Evolutionary conservation across 257 asterid genomes (phyloP).

Genomic region (Perilla frutescens): DNA sequence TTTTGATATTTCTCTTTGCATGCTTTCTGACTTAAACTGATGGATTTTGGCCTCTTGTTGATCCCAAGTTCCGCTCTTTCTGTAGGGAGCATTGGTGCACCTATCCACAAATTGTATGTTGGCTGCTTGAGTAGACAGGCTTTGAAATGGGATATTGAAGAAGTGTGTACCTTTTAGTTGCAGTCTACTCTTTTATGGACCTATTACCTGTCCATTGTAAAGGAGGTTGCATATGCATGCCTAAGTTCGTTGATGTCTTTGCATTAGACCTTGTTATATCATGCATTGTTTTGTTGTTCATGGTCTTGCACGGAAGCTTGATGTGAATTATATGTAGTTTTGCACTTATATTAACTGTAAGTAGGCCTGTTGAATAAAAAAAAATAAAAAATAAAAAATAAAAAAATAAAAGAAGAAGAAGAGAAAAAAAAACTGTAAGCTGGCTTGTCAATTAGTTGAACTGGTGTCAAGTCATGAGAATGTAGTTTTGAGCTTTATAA

Average conservation of each 20-base stretch:
- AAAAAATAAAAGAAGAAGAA: no score
- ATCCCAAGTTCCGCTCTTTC: slow-evolving; percentile 35
- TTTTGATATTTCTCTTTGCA: slow-evolving; percentile 1
- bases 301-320: slow-evolving; percentile 14
- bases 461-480: background rate
- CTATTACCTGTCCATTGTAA: slow-evolving; percentile 19
- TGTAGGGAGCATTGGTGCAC: slow-evolving; percentile 57
- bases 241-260: slow-evolving; percentile 1
- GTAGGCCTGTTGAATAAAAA: background rate
- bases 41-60: slow-evolving; percentile 28
- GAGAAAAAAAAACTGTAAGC: background rate
- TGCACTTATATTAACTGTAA: slow-evolving; percentile 19
- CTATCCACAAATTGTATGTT: slow-evolving; percentile 74
- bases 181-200: slow-evolving; percentile 13
- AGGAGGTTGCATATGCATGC: slow-evolving; percentile 23
- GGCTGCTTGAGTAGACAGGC: slow-evolving; percentile 79
- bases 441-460: background rate
- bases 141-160: slow-evolving; percentile 68
- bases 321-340: slow-evolving; percentile 12
- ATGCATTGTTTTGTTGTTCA: slow-evolving; percentile 14
- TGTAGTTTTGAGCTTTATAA: slow-evolving; percentile 20
- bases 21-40: slow-evolving; percentile 15
- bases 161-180: slow-evolving; percentile 51
- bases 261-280: background rate
- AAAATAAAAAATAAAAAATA: no score